A percentile compares a stretch with the other conserved stretches of the same genome.
These are phyloP conservation scores for Solanum paucissectum DNA, from an alignment of 257 asterid genomes.

Conservation along the genomic window DNA sequence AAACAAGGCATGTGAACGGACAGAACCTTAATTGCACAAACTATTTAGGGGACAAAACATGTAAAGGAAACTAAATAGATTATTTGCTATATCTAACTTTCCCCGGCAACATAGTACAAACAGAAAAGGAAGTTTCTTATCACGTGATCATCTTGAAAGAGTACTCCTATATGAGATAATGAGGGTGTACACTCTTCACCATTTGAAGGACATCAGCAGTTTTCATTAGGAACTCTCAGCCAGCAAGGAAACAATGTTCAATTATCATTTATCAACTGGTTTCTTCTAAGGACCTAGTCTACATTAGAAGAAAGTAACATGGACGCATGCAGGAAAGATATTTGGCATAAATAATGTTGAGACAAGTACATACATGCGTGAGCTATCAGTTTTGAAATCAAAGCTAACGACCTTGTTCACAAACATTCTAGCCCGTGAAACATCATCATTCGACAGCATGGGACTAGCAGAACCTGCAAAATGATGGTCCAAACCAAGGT, in stretches of 20 bases:
- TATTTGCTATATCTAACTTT: not conserved
- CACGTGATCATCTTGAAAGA: not conserved
- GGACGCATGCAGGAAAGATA: not conserved
- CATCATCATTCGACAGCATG: conserved; percentile 73
- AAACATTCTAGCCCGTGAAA: conserved; percentile 56
- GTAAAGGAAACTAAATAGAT: not conserved
- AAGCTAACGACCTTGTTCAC: conserved; percentile 43
- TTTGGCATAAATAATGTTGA: not conserved
- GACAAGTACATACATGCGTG: conserved; percentile 67
- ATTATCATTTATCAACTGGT: not conserved
- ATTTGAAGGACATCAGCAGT: not conserved
- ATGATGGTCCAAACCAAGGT: conserved; percentile 7
- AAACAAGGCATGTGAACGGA: not conserved
- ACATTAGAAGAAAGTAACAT: not conserved
- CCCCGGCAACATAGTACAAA: not conserved
- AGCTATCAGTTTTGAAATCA: conserved; percentile 21
- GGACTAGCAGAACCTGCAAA: conserved; percentile 83
- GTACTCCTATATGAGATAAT: not conserved
- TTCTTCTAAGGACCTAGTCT: not conserved
- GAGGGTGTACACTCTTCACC: not conserved
- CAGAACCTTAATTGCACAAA: not conserved
- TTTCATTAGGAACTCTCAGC: not conserved
- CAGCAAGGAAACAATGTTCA: not conserved
- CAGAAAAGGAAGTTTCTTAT: not conserved
- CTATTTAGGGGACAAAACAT: not conserved